Conservation (phyloP, 257 asterid genomes). For the Fraxinus excelsior region DNA sequence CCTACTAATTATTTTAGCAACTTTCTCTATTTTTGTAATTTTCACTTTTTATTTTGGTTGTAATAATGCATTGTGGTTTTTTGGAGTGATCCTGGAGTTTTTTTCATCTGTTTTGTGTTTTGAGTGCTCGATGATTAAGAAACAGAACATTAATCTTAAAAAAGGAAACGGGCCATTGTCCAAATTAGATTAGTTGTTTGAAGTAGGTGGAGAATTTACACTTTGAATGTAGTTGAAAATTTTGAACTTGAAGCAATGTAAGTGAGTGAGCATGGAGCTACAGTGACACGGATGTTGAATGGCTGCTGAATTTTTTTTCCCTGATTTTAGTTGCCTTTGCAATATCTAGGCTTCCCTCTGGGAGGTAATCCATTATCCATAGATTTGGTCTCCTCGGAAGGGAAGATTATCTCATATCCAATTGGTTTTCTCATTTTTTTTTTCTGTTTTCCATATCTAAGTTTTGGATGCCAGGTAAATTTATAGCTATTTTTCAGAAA, state of each 20-base stretch:
- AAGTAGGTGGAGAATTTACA: slow-evolving; percentile 4
- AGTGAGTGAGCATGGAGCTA: not conserved
- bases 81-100: slow-evolving; percentile 6
- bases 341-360: not conserved
- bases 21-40: not conserved
- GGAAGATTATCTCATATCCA: not conserved
- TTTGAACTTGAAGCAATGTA: slow-evolving; percentile 18
- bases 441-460: not conserved
- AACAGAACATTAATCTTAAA: not conserved
- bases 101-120: slow-evolving; percentile 16
- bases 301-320: not conserved
- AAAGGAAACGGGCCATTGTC: not conserved
- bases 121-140: not conserved
- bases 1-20: slow-evolving; percentile 1
- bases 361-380: not conserved
- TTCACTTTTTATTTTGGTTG: not conserved
- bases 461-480: not conserved
- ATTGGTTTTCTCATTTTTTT: not conserved
- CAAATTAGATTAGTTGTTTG: slow-evolving; percentile 20
- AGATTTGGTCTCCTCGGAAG: not conserved
- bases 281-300: not conserved
- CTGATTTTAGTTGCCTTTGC: not conserved
- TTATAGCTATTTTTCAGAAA: not conserved
- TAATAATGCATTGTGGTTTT: slow-evolving; percentile 7
- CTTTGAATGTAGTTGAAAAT: not conserved